phyloP scores from a whole-genome alignment of 306 rosid genomes.

The Sindora glabra region DNA sequence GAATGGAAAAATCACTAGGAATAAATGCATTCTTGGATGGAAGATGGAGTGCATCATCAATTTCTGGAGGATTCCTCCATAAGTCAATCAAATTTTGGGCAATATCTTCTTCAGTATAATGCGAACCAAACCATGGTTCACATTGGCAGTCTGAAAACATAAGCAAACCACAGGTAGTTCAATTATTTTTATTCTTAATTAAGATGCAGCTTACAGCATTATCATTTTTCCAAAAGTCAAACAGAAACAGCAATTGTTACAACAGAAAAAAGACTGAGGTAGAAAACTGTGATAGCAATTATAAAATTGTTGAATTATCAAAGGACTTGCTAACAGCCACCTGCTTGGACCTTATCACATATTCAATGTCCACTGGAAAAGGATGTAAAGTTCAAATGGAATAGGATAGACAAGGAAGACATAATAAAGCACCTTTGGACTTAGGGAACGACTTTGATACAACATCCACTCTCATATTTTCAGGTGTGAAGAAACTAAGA shows the following conservation, averaged over 20 bases:
- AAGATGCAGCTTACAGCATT: conserved; percentile 10
- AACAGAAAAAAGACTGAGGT: not conserved
- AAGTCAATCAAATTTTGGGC: conserved; percentile 54
- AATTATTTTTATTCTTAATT: conserved; percentile 5
- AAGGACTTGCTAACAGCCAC: not conserved
- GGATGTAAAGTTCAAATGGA: not conserved
- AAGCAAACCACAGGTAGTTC: conserved; percentile 9
- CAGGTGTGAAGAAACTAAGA: conserved; percentile 77
- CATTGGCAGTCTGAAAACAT: conserved; percentile 46
- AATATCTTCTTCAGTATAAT: conserved; percentile 64
- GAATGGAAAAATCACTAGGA: conserved; percentile 82
- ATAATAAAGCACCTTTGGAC: conserved; percentile 44
- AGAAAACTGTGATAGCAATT: not conserved
- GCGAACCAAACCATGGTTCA: conserved; percentile 97
- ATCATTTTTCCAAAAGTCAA: conserved; percentile 2
- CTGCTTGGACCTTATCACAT: not conserved
- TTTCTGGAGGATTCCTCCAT: conserved; percentile 76
- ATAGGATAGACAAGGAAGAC: conserved; percentile 4
- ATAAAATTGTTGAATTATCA: not conserved
- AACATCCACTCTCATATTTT: conserved; percentile 89
- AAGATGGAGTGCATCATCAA: conserved; percentile 70
- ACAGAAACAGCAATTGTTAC: not conserved
- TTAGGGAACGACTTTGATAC: conserved; percentile 55
- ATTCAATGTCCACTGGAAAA: conserved; percentile 1
- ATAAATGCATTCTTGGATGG: conserved; percentile 87